Evolutionary conservation across 176 grass and related monocot genomes (phyloP), one percentile per base, ranked within the genome.

Genomic region (Melocanna baccifera): DNA sequence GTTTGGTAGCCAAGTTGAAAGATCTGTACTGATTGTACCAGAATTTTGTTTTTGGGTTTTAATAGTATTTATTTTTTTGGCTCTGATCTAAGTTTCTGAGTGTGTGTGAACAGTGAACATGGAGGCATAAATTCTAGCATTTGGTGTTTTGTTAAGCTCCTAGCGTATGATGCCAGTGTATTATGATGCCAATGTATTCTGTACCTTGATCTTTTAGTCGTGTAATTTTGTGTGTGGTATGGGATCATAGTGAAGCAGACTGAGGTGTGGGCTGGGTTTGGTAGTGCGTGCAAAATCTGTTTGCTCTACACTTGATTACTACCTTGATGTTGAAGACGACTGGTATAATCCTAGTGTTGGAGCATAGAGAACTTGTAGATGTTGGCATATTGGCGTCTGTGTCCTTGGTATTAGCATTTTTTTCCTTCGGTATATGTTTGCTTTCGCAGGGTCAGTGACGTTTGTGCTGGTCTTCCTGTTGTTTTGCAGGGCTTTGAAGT

Each of bases 401-500:
- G 8, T 41, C 34, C 64, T 74, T 67, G 59, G 29, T 79, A 41
- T 57, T 12, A 15, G 19, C 39, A 37, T 71, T 63, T 63, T 25
- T 50, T 16, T 75, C 15, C 20, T 75, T 68, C 51, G 52, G 10
- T 19, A 53, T 26, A 18, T 13, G 23, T 65, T 76, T 71, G n/a
- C 22, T 82, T 86, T 76, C 50, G 62, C 67, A 73, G 22, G 47
- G 30, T 53, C 34, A 1, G 18, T 90, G 47, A 90, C 7, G 48
- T 40, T 64, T 72, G 25, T 67, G 23, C 40, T 76, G 32, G 18
- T 40, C 13, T 63, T 45, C 70, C 4, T 52, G 14, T 75, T 84
- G 74, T 80, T 80, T 86, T 71, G 20, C 85, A 91, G 89, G 75
- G 50, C 29, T 79, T 57, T 86, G 74, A 92, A 83, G 87, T 84